A percentile compares a stretch with the other conserved stretches of the same genome.
phyloP scores from a whole-genome alignment of 108 stramenopile genomes.

The Hondaea fermentalgiana region DNA sequence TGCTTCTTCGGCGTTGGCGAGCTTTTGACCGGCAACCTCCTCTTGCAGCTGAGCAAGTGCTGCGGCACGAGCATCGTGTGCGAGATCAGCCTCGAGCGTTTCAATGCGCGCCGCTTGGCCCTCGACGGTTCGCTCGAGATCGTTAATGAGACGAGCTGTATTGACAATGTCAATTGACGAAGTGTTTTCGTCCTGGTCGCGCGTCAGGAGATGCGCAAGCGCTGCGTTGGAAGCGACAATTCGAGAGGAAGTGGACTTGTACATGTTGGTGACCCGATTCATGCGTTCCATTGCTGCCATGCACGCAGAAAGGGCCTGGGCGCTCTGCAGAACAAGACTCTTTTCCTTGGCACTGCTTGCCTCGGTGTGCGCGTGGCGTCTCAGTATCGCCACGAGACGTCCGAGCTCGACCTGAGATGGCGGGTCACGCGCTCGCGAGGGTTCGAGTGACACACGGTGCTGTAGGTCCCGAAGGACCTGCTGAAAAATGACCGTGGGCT shows the following conservation, averaged over 20 bases:
- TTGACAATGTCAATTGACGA: background rate
- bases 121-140: background rate
- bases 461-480: background rate
- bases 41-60: background rate
- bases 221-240: background rate
- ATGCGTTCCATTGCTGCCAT: background rate
- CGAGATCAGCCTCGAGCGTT: background rate
- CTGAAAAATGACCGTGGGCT: background rate
- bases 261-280: background rate
- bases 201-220: background rate
- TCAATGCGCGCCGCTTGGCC: background rate
- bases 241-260: background rate
- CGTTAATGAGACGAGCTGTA: background rate
- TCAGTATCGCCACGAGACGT: background rate
- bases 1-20: background rate
- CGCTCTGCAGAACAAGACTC: background rate
- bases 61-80: background rate
- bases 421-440: background rate
- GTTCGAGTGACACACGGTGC: background rate
- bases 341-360: background rate
- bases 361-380: background rate
- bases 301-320: background rate
- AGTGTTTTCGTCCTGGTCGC: background rate
- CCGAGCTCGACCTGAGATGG: background rate
- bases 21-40: background rate